These are phyloP conservation scores for Uromyces viciae-fabae DNA, from an alignment of 1,284 basidiomycete species.

Conservation along the genomic window DNA sequence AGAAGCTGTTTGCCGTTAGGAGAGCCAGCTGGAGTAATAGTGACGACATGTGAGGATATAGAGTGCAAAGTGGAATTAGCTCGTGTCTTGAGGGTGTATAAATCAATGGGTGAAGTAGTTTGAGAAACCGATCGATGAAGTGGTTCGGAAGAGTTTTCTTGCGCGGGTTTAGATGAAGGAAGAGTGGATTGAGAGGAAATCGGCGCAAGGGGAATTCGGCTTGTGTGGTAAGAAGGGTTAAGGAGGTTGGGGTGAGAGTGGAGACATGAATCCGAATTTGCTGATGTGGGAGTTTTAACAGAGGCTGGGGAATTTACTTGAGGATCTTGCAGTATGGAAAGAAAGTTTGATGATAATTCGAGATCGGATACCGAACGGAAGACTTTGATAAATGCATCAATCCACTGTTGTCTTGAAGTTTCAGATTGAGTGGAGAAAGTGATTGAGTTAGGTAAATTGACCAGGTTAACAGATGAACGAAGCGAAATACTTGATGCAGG, in stretches of 20 bases:
- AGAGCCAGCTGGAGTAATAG: too few species aligned
- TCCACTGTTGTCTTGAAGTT: background rate
- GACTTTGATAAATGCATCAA: background rate
- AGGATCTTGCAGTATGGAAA: background rate
- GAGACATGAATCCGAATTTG: background rate
- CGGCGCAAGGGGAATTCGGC: conserved; percentile 1
- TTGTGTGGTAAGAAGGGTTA: background rate
- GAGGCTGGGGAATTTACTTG: background rate
- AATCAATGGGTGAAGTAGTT: background rate
- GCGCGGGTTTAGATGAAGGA: too few species aligned
- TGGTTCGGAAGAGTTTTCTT: background rate
- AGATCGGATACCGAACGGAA: conserved; percentile 8
- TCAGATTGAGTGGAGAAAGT: conserved; percentile 1
- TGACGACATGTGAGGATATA: too few species aligned
- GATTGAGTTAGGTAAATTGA: conserved; percentile 4
- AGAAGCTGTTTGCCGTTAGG: too few species aligned
- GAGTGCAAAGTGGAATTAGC: too few species aligned
- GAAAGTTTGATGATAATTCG: background rate
- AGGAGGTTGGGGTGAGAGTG: background rate
- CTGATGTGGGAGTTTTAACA: background rate
- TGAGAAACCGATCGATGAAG: background rate
- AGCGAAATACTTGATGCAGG: background rate
- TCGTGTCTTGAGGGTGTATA: background rate
- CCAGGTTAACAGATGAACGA: background rate
- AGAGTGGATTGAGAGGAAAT: conserved; percentile 19